Percentiles rank a stretch among this genome's conserved stretches.
These are phyloP conservation scores for Nicotiana knightiana DNA, from an alignment of 257 asterid genomes.

Conservation along the genomic window DNA sequence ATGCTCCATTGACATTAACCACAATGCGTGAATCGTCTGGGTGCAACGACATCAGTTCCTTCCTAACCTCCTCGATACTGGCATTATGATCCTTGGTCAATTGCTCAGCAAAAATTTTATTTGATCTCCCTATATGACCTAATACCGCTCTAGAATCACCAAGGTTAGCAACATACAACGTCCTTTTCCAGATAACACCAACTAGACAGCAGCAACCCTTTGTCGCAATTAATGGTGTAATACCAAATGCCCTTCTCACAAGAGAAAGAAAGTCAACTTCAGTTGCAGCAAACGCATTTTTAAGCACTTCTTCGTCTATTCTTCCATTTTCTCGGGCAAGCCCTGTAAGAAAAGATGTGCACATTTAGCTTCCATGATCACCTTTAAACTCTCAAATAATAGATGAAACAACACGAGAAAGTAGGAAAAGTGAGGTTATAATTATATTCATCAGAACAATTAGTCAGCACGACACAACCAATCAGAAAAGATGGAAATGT, in stretches of 20 bases:
- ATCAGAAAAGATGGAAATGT: not conserved
- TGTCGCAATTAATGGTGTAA: constrained; percentile 45
- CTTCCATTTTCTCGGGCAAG: constrained; percentile 53
- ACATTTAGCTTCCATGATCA: not conserved
- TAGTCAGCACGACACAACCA: not conserved
- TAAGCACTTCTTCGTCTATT: constrained; percentile 46
- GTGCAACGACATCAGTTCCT: constrained; percentile 50
- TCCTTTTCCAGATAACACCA: constrained; percentile 64
- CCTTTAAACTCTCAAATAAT: not conserved
- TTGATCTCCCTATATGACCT: constrained; percentile 41
- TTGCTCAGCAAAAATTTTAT: constrained; percentile 59
- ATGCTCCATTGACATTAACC: constrained; percentile 43
- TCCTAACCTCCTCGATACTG: constrained; percentile 54
- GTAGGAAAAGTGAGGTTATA: not conserved
- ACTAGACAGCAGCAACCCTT: constrained; percentile 80
- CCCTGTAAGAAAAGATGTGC: constrained; percentile 30
- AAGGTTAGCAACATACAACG: constrained; percentile 55
- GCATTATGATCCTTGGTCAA: constrained; percentile 76
- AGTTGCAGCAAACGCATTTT: constrained; percentile 50
- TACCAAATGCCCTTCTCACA: constrained; percentile 40
- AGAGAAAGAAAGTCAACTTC: constrained; percentile 52
- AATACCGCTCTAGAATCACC: constrained; percentile 91
- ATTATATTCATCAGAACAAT: not conserved
- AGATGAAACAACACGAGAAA: not conserved
- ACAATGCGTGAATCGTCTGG: constrained; percentile 63